Evolutionary conservation across 257 asterid species (phyloP).

Genomic region (Gentiana dahurica): DNA sequence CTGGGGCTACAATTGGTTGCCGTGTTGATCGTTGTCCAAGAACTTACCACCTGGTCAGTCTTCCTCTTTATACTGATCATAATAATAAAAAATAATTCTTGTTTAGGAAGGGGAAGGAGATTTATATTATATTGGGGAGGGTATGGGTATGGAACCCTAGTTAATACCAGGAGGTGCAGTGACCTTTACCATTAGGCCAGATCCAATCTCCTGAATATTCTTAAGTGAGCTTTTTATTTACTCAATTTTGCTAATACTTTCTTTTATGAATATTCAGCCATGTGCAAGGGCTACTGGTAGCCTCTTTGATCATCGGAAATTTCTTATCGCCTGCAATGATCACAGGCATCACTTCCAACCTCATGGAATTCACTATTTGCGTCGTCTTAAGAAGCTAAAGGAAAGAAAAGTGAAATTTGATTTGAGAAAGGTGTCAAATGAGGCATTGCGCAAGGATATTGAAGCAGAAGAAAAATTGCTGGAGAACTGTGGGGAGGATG

Average conservation of each 20-base stretch:
- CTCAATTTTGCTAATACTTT: background rate
- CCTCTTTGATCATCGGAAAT: slow-evolving; percentile 95
- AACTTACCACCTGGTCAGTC: slow-evolving; percentile 91
- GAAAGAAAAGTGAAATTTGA: slow-evolving; percentile 67
- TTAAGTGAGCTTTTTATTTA: background rate
- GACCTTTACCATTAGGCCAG: too few species aligned
- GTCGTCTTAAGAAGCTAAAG: slow-evolving; percentile 59
- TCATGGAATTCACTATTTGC: slow-evolving; percentile 51
- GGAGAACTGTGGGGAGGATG: slow-evolving; percentile 98
- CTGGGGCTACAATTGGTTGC: slow-evolving; percentile 99
- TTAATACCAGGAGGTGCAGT: too few species aligned
- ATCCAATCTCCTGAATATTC: too few species aligned
- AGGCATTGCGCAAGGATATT: slow-evolving; percentile 72
- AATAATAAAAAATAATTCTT: background rate
- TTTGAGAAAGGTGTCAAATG: slow-evolving; percentile 62
- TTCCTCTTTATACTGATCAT: slow-evolving; percentile 5
- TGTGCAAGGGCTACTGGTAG: slow-evolving; percentile 90
- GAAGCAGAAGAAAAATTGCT: slow-evolving; percentile 98
- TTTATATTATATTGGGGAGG: background rate
- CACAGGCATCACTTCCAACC: slow-evolving; percentile 94
- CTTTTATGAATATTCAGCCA: slow-evolving; percentile 45
- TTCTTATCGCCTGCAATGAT: slow-evolving; percentile 95
- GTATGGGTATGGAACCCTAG: too few species aligned
- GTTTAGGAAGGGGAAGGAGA: background rate
- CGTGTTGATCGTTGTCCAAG: slow-evolving; percentile 99